A percentile compares a stretch with the other conserved stretches of the same genome.
Evolutionary conservation across 2,329 filamentous ascomycete species (phyloP).

Genomic region (Ceratocystis destructans): DNA sequence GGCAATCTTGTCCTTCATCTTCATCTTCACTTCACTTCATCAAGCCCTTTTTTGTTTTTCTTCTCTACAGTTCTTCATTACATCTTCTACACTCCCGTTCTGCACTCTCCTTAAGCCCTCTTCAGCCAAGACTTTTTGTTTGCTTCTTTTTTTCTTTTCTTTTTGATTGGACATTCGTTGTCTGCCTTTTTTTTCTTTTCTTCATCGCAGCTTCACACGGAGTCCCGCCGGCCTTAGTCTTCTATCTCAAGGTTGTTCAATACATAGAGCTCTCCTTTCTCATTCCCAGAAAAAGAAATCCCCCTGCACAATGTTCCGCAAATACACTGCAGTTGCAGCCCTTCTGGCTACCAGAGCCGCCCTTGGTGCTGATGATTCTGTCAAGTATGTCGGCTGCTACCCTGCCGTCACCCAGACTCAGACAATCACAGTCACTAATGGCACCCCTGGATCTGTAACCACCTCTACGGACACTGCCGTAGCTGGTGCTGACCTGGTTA

Average conservation of each 20-base stretch:
- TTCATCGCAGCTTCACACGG: neutral
- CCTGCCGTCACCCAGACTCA: constrained; percentile 11
- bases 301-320: constrained; percentile 11
- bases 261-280: neutral
- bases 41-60: neutral
- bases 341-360: constrained; percentile 9
- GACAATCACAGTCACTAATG: neutral
- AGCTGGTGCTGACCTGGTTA: neutral
- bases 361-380: constrained; percentile 4
- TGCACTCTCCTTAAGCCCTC: no score
- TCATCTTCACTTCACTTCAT: neutral
- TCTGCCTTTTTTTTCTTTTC: no score
- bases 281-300: neutral
- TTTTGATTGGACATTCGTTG: no score
- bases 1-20: neutral
- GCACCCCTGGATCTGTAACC: neutral
- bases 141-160: neutral
- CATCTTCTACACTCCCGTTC: neutral
- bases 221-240: no score
- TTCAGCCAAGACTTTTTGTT: no score
- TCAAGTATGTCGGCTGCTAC: constrained; percentile 9
- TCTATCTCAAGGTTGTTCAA: no score
- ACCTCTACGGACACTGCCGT: neutral
- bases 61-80: neutral
- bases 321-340: constrained; percentile 16